Base-by-base conservation (phyloP, 2,329 filamentous ascomycete species). In the Hymenoscyphus fructigenus region DNA sequence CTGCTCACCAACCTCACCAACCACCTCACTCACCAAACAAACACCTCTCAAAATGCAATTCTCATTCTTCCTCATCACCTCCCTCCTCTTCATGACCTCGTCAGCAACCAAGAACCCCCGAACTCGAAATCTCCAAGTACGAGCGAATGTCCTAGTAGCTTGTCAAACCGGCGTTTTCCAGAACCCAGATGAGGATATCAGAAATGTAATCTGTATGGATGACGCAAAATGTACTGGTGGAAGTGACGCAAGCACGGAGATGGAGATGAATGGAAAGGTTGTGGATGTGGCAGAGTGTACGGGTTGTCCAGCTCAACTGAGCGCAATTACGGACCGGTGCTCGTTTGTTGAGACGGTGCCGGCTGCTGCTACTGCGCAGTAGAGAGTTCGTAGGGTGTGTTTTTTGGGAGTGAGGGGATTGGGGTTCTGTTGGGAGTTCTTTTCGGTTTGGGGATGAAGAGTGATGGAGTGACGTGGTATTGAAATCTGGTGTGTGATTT, bases 1-100 rank as follows among this genome's bases (percentile, higher is more conserved):
- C 9, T 6, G 26, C 5, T 50, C 44, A 50, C 26, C 44, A 50
- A 23, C 5, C 44, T 23, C n/a, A 50, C 6, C 15, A 47, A 3
- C 20, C 17, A n/a, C 41, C 41, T 9, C 41, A 47, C 41, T 9
- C 41, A 47, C 41, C 41, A 20, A 47, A 50, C n/a, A 50, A 20
- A 50, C 44, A 50, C 23, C 44, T 23, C n/a, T 23, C 44, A 50
- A 50, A 50, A 50, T 50, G 44, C 44, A 50, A 50, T 50, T 50
- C 44, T 50, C 20, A 50, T 23, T 50, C 20, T 23, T 50, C n/a
- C 20, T 50, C 41, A 20, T n/a, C 20, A 14, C 44, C 44, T 26
- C 44, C 44, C 44, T 50, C 44, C 20, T 50, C 44, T 50, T 50
- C 44, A 6, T 50, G 20, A 15, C n/a, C n/a, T 6, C 44, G 4